These are phyloP conservation scores for Venturia asperata DNA, from an alignment of 2,329 filamentous ascomycete genomes.

Conservation along the genomic window DNA sequence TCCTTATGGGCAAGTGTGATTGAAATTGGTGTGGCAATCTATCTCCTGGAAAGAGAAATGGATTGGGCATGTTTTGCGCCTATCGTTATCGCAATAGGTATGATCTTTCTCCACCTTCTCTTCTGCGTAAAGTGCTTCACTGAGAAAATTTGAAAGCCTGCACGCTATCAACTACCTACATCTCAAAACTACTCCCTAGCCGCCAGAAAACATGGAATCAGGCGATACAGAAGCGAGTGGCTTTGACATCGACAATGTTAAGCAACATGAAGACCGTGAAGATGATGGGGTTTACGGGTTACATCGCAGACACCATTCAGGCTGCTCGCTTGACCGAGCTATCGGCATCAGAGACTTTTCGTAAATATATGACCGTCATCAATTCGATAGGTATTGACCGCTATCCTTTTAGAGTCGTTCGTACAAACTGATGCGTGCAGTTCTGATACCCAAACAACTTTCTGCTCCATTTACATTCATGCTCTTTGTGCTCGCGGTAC, in stretches of 20 bases:
- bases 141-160: neutral
- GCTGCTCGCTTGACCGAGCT: constrained; percentile 3
- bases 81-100: neutral
- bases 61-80: constrained; percentile 2
- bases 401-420: neutral
- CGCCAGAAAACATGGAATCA: constrained; percentile 11
- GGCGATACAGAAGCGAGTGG: constrained; percentile 8
- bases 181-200: neutral
- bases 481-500: constrained; percentile 1
- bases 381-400: neutral
- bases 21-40: constrained; percentile 5
- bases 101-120: neutral
- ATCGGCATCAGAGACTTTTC: neutral
- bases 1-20: neutral
- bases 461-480: neutral
- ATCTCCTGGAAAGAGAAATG: constrained; percentile 7
- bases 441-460: neutral
- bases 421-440: neutral
- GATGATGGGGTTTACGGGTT: constrained; percentile 1
- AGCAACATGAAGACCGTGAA: constrained; percentile 15
- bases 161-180: neutral
- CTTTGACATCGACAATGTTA: constrained; percentile 2
- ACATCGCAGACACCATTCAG: neutral
- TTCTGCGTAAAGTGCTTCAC: neutral
- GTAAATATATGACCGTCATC: neutral